A percentile compares a stretch with the other conserved stretches of the same genome.
Evolutionary conservation across 495 filamentous ascomycete genomes (phyloP).

Genomic region (Hyaloscypha hepaticicola): DNA sequence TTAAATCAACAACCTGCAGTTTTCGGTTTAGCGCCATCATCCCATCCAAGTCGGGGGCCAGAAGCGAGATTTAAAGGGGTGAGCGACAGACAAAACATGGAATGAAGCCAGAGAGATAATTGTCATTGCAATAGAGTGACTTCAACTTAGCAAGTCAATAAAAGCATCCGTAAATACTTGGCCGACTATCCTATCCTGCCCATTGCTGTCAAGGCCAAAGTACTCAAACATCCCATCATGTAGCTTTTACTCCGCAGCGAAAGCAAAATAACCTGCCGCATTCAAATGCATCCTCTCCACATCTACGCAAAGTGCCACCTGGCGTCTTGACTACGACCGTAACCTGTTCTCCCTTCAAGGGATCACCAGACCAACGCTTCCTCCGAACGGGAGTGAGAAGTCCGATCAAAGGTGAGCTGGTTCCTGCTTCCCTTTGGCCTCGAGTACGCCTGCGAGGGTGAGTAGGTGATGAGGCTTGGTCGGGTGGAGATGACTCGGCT

Average conservation of each 20-base stretch:
- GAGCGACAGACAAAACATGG: no score
- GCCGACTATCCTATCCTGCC: neutral
- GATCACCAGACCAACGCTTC: neutral
- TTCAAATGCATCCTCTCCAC: conserved; percentile 46
- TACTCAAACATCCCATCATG: neutral
- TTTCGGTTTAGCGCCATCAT: no score
- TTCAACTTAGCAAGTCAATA: neutral
- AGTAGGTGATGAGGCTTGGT: conserved; percentile 31
- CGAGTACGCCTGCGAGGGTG: neutral
- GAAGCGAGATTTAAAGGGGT: no score
- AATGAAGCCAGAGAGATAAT: no score
- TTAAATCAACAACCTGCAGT: no score
- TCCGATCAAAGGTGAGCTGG: conserved; percentile 5
- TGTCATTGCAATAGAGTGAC: neutral
- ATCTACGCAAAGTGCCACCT: conserved; percentile 42
- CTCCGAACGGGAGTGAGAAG: conserved; percentile 19
- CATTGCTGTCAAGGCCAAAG: neutral
- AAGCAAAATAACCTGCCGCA: conserved; percentile 51
- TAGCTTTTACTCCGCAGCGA: conserved; percentile 33
- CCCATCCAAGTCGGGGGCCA: no score
- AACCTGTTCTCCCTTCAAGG: conserved; percentile 16
- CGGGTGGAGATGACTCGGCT: conserved; percentile 14
- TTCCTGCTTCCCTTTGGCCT: conserved; percentile 6
- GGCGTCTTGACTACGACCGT: conserved; percentile 38
- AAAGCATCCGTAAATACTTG: neutral